Evolutionary conservation across 148 eudicot species (phyloP), one percentile per base, ranked within the genome.

Genomic region (Persicaria maculosa): DNA sequence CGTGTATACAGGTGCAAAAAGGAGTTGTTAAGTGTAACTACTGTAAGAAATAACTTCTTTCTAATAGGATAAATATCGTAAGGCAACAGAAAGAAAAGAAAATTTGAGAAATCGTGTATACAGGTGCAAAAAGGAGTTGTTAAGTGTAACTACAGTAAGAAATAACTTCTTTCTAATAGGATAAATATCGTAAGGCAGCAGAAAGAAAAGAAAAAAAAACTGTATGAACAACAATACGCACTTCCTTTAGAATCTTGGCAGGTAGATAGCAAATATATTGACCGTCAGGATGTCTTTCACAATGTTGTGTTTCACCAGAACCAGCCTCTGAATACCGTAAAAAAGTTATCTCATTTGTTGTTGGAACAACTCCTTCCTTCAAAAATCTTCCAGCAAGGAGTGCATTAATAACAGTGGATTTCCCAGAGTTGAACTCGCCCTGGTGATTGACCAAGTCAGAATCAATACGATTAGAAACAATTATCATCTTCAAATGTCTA

Each of bases 341-440:
- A 77, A 94, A 94, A n/a, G 97, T 94, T 75, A 94, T 91, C 81
- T 94, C 98, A 79, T 91, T 91, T 71, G 98, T 94, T 47, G 98
- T 94, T 74, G 98, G 98, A 83, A 94, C 80, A 78, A 94, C 98
- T 58, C 98, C 98, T 74, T 94, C 98, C 82, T 84, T 86, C 77
- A 94, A 67, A 74, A 90, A 94, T 73, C 82, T 90, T 59, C 91
- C 83, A 68, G 97, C 98, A 58, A 94, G 96, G 72, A 94, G 83
- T 62, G 98, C 97, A 85, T 94, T 94, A 57, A 94, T 88, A 80
- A 94, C 91, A n/a, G 90, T 90, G 22, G 98, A 91, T 77, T 94
- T 94, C 64, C 98, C 98, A 11, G 98, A 91, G 82, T 94, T 94
- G 70, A 94, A 94, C 76, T 94, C 98, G 75, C 98, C 98, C 98